Evolutionary conservation across 176 grass and related monocot genomes (phyloP), one percentile per base, ranked within the genome.

Genomic region (Panicum miliaceum): DNA sequence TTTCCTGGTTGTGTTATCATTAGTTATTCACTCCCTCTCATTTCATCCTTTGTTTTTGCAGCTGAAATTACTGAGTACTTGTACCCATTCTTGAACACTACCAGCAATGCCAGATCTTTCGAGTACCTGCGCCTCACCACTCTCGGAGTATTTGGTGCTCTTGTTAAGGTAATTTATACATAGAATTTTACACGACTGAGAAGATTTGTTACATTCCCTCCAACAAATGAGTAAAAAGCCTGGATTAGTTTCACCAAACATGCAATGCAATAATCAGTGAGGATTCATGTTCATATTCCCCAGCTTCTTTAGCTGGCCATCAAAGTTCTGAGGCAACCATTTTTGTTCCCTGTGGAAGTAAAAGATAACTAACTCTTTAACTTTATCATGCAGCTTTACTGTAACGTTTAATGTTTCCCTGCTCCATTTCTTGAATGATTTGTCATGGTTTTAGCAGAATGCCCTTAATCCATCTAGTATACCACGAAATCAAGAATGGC

Each of bases 91-190:
- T 90, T 98, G 84, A 71, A 86, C 87, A 93, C 89, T 2, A 62
- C 78, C 34, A 86, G 73, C 80, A 84, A 87, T 36, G 75, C 90
- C 43, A 91, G 23, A 64, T 81, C 87, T 71, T 98, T 93, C 25
- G 95, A 98, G 83, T 88, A 84, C 56, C 73, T 97, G 75, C 88
- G 92, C n/a, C 79, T 93, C 45, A 94, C 95, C 35, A 86, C 84
- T 74, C 82, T 98, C 54, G 82, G 92, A 81, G 87, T 98, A 5
- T 81, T 98, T 45, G 95, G 95, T 80, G 90, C 90, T 77, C 92
- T 98, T 77, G 95, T 93, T 36, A 93, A 98, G 95, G 95, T 98
- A 92, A 81, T 73, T 84, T 26, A 26, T 60, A 26, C 52, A 18
- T 61, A 6, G 52, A 82, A 84, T 10, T 68, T 68, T 75, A 57